These are phyloP conservation scores for Chrysanthemum lavandulifolium DNA, from an alignment of 129 eudicot species.

Conservation along the genomic window DNA sequence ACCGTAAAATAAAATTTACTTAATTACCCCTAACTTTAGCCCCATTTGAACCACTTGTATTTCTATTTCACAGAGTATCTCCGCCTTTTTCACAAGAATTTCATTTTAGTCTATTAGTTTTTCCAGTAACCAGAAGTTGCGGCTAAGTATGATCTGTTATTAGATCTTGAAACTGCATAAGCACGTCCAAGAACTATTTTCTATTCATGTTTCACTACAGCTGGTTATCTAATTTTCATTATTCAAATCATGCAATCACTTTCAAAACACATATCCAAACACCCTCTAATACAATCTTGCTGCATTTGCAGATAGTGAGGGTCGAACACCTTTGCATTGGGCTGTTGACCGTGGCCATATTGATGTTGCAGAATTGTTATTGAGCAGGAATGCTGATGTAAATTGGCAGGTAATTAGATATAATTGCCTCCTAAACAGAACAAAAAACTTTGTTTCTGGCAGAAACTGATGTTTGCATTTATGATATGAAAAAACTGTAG, in stretches of 20 bases:
- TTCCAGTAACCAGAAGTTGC: no score
- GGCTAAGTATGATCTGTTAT: no score
- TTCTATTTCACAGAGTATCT: no score
- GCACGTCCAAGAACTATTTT: no score
- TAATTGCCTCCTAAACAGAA: neutral
- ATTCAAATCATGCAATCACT: neutral
- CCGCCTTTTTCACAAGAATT: no score
- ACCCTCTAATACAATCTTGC: slow-evolving; percentile 10
- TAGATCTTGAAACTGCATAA: no score
- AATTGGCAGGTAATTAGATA: slow-evolving; percentile 56
- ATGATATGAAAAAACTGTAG: slow-evolving; percentile 25
- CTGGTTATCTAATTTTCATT: no score
- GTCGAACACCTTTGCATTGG: slow-evolving; percentile 82
- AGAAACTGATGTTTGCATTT: slow-evolving; percentile 1
- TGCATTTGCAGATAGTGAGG: slow-evolving; percentile 70
- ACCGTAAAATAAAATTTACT: no score
- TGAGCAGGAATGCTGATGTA: slow-evolving; percentile 62
- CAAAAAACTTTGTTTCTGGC: slow-evolving; percentile 8
- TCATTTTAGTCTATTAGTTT: no score
- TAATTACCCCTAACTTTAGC: no score
- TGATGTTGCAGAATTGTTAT: slow-evolving; percentile 46
- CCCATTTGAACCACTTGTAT: no score
- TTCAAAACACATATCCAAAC: neutral
- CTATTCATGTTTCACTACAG: no score
- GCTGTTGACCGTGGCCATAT: slow-evolving; percentile 84